Conservation (phyloP, 805 yeast species). For the Cyberlindnera amylophila region DNA sequence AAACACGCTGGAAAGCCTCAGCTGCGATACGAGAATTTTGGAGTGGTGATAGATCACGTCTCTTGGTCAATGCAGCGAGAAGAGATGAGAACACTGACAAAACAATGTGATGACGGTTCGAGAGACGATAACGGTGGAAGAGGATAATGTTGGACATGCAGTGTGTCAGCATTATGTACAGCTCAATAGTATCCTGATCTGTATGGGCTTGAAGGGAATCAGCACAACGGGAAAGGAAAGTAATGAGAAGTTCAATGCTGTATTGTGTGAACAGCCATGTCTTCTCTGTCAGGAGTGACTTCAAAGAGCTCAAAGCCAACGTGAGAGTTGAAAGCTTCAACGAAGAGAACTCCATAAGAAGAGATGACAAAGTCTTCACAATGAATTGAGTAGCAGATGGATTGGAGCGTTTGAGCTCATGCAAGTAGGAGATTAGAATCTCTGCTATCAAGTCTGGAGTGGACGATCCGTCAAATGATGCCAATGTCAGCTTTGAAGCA, state of each 20-base stretch:
- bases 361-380: constrained; percentile 17
- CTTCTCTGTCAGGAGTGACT: constrained; percentile 42
- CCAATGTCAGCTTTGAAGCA: constrained; percentile 19
- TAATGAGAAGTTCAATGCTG: constrained; percentile 51
- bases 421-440: constrained; percentile 20
- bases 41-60: constrained; percentile 22
- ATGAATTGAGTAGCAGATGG: constrained; percentile 5
- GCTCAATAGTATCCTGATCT: constrained; percentile 5
- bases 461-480: constrained; percentile 19
- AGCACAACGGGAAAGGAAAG: constrained; percentile 32
- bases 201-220: constrained; percentile 3
- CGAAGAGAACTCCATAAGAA: constrained; percentile 3
- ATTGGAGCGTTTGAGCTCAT: constrained; percentile 10
- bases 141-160: constrained; percentile 58
- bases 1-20: constrained; percentile 48
- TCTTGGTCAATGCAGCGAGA: constrained; percentile 42
- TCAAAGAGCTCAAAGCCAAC: constrained; percentile 28
- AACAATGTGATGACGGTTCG: constrained; percentile 70
- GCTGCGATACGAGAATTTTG: constrained; percentile 34
- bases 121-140: constrained; percentile 64
- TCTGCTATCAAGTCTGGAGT: constrained; percentile 18
- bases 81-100: constrained; percentile 45
- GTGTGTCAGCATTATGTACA: constrained; percentile 36
- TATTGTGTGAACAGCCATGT: constrained; percentile 65
- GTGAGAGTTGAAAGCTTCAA: constrained; percentile 1